These are phyloP conservation scores for Cadophora gregata DNA, from an alignment of 2,329 filamentous ascomycete species.

Conservation along the genomic window DNA sequence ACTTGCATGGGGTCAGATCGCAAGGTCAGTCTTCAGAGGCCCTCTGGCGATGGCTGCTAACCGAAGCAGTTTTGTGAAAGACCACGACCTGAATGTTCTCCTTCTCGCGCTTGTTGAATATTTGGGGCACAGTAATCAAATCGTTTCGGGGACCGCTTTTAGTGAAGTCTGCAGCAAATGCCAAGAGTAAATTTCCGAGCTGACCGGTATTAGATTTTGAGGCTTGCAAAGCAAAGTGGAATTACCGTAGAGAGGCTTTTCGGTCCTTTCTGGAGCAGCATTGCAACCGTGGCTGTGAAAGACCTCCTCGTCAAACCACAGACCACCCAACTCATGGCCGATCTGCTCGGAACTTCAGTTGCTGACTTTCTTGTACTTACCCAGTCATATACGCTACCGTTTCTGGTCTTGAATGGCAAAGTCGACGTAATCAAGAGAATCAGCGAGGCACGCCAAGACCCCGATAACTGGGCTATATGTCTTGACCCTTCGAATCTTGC, in stretches of 20 bases:
- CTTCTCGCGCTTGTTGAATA: slow-evolving; percentile 86
- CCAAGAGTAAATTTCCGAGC: not conserved
- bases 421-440: slow-evolving; percentile 82
- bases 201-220: slow-evolving; percentile 60
- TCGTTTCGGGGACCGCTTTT: slow-evolving; percentile 82
- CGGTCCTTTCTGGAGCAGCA: slow-evolving; percentile 84
- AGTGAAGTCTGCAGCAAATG: slow-evolving; percentile 67
- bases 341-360: slow-evolving; percentile 78
- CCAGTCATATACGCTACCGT: slow-evolving; percentile 83
- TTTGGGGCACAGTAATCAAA: slow-evolving; percentile 79
- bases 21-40: slow-evolving; percentile 57
- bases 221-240: slow-evolving; percentile 69
- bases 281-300: slow-evolving; percentile 83
- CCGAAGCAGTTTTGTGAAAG: slow-evolving; percentile 64
- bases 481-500: slow-evolving; percentile 63
- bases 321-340: slow-evolving; percentile 78
- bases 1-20: slow-evolving; percentile 84
- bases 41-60: not conserved
- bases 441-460: slow-evolving; percentile 75
- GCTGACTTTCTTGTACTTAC: slow-evolving; percentile 76
- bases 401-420: slow-evolving; percentile 80
- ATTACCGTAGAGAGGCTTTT: slow-evolving; percentile 73
- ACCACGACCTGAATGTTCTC: slow-evolving; percentile 86
- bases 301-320: slow-evolving; percentile 83
- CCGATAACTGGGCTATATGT: slow-evolving; percentile 62